These are phyloP conservation scores for Syncephalis fuscata DNA, from an alignment of 371 early-diverging fungal species.

Conservation along the genomic window DNA sequence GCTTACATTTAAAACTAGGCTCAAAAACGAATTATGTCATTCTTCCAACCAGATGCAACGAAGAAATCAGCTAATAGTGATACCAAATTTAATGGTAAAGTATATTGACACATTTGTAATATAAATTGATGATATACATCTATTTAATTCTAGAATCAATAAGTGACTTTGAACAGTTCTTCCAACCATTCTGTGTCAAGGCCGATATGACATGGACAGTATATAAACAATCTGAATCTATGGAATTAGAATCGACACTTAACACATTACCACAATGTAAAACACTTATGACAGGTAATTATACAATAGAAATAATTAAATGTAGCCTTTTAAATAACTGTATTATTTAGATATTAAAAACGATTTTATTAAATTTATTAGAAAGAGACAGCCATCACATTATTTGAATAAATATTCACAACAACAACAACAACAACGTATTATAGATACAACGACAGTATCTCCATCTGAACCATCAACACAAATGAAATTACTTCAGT, in stretches of 20 bases:
- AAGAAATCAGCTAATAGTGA: not conserved
- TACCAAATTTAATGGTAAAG: not conserved
- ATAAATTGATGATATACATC: not conserved
- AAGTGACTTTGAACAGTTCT: constrained; percentile 19
- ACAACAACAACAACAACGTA: constrained; percentile 8
- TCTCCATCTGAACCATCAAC: too few relatives aligned
- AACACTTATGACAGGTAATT: too few relatives aligned
- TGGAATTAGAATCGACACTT: not conserved
- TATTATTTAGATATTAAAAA: too few relatives aligned
- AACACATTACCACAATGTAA: too few relatives aligned
- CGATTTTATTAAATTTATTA: too few relatives aligned
- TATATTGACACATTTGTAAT: too few relatives aligned
- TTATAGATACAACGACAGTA: constrained; percentile 6
- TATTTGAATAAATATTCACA: constrained; percentile 1
- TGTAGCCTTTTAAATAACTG: too few relatives aligned
- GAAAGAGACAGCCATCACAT: too few relatives aligned
- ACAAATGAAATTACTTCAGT: constrained; percentile 59
- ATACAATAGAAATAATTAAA: too few relatives aligned
- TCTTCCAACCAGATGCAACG: constrained; percentile 1
- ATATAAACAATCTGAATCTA: constrained; percentile 8
- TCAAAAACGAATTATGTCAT: constrained; percentile 7
- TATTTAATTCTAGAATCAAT: constrained; percentile 4
- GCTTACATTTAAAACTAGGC: constrained; percentile 2
- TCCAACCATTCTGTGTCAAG: constrained; percentile 51
- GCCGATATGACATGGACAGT: constrained; percentile 24